A percentile compares a stretch with the other conserved stretches of the same genome.
Evolutionary conservation across 2,329 filamentous ascomycete species (phyloP).

Genomic region (Nothopassalora personata): DNA sequence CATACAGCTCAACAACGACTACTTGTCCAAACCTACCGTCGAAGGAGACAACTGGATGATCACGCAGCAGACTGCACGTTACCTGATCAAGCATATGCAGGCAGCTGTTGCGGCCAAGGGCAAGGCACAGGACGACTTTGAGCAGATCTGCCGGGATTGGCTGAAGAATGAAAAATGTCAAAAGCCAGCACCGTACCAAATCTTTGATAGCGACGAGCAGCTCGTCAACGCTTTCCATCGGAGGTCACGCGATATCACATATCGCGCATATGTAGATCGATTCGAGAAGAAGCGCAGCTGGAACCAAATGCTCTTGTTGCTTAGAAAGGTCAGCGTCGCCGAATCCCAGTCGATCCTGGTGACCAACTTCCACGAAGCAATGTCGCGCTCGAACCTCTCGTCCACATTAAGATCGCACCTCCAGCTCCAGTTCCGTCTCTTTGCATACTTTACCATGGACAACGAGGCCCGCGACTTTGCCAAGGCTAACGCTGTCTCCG

Average conservation of each 20-base stretch:
- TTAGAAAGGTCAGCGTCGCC: constrained; percentile 40
- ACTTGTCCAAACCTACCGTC: constrained; percentile 50
- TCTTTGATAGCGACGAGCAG: constrained; percentile 34
- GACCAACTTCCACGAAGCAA: constrained; percentile 43
- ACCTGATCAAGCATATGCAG: constrained; percentile 50
- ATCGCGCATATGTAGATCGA: constrained; percentile 41
- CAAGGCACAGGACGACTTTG: constrained; percentile 36
- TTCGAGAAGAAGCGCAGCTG: constrained; percentile 44
- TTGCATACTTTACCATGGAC: constrained; percentile 46
- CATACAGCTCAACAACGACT: constrained; percentile 48
- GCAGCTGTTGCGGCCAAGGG: constrained; percentile 34
- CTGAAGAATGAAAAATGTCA: constrained; percentile 31
- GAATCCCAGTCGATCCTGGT: constrained; percentile 49
- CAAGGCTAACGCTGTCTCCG: constrained; percentile 39
- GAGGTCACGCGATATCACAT: constrained; percentile 40
- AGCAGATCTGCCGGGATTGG: constrained; percentile 39
- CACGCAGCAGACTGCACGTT: constrained; percentile 48
- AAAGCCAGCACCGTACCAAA: constrained; percentile 27
- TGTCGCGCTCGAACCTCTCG: constrained; percentile 24
- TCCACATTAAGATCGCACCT: constrained; percentile 32
- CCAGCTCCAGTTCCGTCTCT: constrained; percentile 43
- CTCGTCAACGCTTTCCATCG: constrained; percentile 44
- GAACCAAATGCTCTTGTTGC: constrained; percentile 43
- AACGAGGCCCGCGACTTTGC: constrained; percentile 42
- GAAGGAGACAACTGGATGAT: constrained; percentile 57